Conservation (phyloP, 2,329 filamentous ascomycete species). For the Stromatinia cepivora region DNA sequence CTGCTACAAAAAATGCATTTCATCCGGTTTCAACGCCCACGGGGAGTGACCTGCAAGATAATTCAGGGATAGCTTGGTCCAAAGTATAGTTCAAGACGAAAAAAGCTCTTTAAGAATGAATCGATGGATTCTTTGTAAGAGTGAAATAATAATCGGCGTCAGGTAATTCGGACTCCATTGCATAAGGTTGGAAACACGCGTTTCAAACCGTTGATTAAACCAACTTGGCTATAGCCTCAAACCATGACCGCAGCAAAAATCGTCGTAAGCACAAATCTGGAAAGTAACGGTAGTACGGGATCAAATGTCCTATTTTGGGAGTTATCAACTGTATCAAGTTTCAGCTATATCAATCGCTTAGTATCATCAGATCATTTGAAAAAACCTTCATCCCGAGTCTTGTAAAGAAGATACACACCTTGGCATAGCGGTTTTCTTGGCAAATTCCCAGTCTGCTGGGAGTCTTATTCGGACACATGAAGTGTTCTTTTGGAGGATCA, state of each 20-base stretch:
- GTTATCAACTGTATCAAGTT: not conserved
- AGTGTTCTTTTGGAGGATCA: not conserved
- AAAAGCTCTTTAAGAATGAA: not conserved
- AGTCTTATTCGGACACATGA: not conserved
- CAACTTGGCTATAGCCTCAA: constrained; percentile 30
- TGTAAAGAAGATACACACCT: not conserved
- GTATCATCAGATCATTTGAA: not conserved
- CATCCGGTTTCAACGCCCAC: not conserved
- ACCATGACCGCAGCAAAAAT: not conserved
- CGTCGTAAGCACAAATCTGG: not conserved
- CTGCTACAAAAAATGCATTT: not conserved
- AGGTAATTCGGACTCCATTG: constrained; percentile 11
- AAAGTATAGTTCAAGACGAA: not conserved
- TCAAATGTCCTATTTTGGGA: constrained; percentile 6
- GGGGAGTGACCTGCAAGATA: not conserved
- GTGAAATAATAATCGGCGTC: not conserved
- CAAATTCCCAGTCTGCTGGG: not conserved
- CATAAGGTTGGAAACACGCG: not conserved
- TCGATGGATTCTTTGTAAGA: not conserved
- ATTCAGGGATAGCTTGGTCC: not conserved
- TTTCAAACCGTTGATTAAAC: constrained; percentile 33
- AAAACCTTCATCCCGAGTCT: not conserved
- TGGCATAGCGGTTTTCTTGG: not conserved
- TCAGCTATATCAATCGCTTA: not conserved
- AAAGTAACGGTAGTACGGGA: constrained; percentile 1